Conservation (phyloP, 305 asterid genomes). For the Withania somnifera region DNA sequence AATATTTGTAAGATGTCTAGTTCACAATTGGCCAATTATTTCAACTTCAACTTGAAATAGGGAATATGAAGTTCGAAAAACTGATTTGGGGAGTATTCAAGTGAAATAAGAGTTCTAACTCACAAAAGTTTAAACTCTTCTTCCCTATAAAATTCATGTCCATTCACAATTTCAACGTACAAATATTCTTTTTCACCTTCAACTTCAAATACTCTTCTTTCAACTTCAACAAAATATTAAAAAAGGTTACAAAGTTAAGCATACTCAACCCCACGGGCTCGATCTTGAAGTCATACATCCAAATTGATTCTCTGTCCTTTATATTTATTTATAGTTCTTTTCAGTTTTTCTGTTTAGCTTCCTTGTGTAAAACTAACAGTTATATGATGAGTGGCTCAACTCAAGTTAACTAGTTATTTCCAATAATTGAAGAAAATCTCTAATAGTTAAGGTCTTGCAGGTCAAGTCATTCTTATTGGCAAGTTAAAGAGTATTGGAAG, state of each 20-base stretch:
- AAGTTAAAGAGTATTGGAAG: background rate
- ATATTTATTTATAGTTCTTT: background rate
- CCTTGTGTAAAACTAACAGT: background rate
- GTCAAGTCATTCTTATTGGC: background rate
- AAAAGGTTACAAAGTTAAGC: background rate
- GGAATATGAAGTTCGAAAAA: background rate
- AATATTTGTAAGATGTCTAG: background rate
- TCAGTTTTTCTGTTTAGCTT: background rate
- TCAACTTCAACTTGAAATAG: background rate
- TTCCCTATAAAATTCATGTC: background rate
- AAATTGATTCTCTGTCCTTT: background rate
- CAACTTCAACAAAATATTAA: background rate
- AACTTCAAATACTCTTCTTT: background rate
- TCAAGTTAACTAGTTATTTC: background rate
- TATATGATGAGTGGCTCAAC: background rate
- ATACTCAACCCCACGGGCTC: background rate
- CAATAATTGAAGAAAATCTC: background rate
- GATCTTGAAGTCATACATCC: background rate
- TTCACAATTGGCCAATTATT: background rate
- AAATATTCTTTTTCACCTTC: background rate
- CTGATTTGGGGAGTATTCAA: background rate
- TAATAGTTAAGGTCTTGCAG: background rate
- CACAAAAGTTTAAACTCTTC: background rate
- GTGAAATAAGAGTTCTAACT: background rate
- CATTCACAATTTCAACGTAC: background rate